These are phyloP conservation scores for Cercophora sp. DNA, from an alignment of 495 filamentous ascomycete genomes.

Conservation along the genomic window DNA sequence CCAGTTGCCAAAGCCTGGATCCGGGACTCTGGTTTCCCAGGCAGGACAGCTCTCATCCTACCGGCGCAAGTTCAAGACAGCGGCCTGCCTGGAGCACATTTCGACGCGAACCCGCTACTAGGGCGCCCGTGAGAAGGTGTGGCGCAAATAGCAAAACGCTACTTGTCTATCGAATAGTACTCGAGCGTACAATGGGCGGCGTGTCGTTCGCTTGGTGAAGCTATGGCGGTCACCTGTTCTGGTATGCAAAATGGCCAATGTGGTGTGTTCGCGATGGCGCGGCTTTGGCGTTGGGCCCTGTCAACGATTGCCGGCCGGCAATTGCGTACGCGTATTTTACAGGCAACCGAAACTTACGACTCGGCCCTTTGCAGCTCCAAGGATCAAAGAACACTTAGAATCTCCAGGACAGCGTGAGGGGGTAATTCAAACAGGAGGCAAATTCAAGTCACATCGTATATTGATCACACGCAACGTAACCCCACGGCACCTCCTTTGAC, in stretches of 20 bases:
- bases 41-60: conserved; percentile 72
- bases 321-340: too few species aligned
- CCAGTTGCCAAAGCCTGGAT: conserved; percentile 86
- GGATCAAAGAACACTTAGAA: too few species aligned
- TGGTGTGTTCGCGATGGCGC: neutral
- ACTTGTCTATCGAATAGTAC: too few species aligned
- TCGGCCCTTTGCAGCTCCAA: too few species aligned
- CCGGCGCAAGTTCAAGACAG: conserved; percentile 11
- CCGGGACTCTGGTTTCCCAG: conserved; percentile 83
- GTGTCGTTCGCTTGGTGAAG: neutral
- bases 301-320: conserved; percentile 9
- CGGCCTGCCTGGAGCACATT: conserved; percentile 10
- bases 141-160: neutral
- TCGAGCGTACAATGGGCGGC: too few species aligned
- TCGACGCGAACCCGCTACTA: conserved; percentile 2
- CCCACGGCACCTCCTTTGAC: too few species aligned
- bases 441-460: too few species aligned
- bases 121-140: neutral
- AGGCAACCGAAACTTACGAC: too few species aligned
- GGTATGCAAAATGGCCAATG: neutral
- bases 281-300: conserved; percentile 1
- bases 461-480: too few species aligned
- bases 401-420: too few species aligned
- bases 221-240: neutral
- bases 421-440: too few species aligned